Evolutionary conservation across 1,284 basidiomycete species (phyloP).

Genomic region (Ceratobasidium sp.): DNA sequence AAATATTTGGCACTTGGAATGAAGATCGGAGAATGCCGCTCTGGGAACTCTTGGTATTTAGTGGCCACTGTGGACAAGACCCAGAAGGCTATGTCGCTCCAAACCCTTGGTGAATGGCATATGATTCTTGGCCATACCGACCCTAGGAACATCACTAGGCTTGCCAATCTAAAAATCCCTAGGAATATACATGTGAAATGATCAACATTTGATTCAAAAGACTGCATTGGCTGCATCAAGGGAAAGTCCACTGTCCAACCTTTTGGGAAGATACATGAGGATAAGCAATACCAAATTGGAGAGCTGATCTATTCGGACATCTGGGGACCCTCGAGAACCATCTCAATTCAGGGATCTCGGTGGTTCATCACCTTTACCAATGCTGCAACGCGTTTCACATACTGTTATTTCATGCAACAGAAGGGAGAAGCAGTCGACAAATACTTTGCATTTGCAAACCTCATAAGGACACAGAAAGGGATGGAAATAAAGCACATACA

Average conservation of each 20-base stretch:
- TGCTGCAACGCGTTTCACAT: background rate
- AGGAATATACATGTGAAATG: background rate
- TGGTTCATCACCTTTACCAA: conserved; percentile 7
- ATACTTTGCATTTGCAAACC: background rate
- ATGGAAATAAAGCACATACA: background rate
- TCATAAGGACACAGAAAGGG: background rate
- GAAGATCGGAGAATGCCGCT: background rate
- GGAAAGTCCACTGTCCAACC: too few relatives aligned
- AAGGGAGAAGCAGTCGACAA: background rate
- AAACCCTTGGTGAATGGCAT: background rate
- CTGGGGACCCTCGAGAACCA: background rate
- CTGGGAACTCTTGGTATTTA: conserved; percentile 3
- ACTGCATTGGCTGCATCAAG: background rate
- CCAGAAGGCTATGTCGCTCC: background rate
- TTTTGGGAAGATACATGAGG: background rate
- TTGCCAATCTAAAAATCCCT: background rate
- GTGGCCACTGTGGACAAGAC: too few relatives aligned
- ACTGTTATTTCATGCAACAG: background rate
- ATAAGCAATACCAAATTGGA: background rate
- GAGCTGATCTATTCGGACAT: conserved; percentile 6
- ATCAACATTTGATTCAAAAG: background rate
- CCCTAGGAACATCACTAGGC: background rate
- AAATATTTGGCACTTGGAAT: background rate
- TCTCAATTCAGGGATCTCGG: background rate
- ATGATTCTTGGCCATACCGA: background rate